These are phyloP conservation scores for Aspergillus mulundensis DNA, from an alignment of 495 filamentous ascomycete genomes.

Conservation along the genomic window DNA sequence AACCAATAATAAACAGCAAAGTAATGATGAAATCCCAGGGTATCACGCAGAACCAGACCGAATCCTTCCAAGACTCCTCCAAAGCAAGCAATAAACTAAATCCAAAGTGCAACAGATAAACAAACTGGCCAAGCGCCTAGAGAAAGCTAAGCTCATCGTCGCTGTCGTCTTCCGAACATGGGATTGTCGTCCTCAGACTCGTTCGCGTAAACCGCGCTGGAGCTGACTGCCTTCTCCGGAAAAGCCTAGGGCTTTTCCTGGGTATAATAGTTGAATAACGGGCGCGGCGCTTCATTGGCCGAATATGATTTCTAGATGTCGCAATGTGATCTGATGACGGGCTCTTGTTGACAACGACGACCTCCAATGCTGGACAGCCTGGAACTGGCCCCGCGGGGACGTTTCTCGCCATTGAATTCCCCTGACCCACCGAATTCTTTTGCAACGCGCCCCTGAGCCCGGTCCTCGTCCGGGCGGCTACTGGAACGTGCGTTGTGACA, in stretches of 20 bases:
- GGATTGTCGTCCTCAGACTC: conserved; percentile 18
- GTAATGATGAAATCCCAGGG: conserved; percentile 1
- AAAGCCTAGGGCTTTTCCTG: background rate
- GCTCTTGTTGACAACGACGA: conserved; percentile 35
- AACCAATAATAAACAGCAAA: conserved; percentile 1
- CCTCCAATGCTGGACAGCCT: conserved; percentile 29
- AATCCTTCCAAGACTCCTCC: conserved; percentile 7
- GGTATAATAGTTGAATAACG: conserved; percentile 3
- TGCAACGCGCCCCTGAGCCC: conserved; percentile 10
- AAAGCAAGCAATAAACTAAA: conserved; percentile 11
- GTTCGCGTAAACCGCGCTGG: background rate
- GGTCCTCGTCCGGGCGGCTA: conserved; percentile 22
- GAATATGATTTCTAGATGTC: background rate
- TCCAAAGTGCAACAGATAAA: background rate
- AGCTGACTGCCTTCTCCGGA: conserved; percentile 2
- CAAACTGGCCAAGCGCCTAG: conserved; percentile 13
- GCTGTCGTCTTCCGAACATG: conserved; percentile 33
- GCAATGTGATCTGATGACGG: background rate
- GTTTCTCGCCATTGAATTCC: background rate
- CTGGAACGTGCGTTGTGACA: conserved; percentile 13
- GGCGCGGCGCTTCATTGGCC: conserved; percentile 7
- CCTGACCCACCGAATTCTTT: background rate
- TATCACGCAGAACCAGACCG: conserved; percentile 7
- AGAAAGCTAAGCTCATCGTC: conserved; percentile 46
- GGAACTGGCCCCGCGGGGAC: conserved; percentile 1